Evolutionary conservation across 495 filamentous ascomycete genomes (phyloP).

Genomic region (Pseudotulostoma volvatum): DNA sequence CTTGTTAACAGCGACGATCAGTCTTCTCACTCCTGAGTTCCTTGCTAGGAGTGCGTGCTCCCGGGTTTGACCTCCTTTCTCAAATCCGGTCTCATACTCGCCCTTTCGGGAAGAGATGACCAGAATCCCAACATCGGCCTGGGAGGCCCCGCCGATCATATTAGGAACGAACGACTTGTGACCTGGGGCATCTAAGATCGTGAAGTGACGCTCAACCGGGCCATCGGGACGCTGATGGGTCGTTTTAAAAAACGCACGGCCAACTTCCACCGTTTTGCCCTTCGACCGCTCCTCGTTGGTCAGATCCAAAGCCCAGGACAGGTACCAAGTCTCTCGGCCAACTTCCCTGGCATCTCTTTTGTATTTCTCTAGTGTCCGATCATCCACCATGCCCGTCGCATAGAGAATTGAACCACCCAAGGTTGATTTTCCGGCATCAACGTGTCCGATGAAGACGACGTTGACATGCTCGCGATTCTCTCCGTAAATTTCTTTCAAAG

Average conservation of each 20-base stretch:
- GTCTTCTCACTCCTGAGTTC: slow-evolving; percentile 93
- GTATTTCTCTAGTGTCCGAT: slow-evolving; percentile 95
- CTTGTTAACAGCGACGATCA: slow-evolving; percentile 90
- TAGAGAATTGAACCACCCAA: slow-evolving; percentile 86
- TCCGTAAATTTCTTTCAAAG: slow-evolving; percentile 88
- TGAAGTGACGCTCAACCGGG: slow-evolving; percentile 42
- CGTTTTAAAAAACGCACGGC: slow-evolving; percentile 90
- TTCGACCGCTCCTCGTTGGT: slow-evolving; percentile 92
- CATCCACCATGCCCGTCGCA: slow-evolving; percentile 94
- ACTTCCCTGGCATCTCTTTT: slow-evolving; percentile 91
- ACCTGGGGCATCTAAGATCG: slow-evolving; percentile 88
- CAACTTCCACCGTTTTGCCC: slow-evolving; percentile 97
- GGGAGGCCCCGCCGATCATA: slow-evolving; percentile 94
- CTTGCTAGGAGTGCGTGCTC: slow-evolving; percentile 95
- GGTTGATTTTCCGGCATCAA: slow-evolving; percentile 94
- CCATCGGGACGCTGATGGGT: slow-evolving; percentile 42
- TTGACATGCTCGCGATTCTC: slow-evolving; percentile 85
- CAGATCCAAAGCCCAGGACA: slow-evolving; percentile 93
- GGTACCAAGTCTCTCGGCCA: slow-evolving; percentile 95
- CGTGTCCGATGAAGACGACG: slow-evolving; percentile 95
- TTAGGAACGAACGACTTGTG: slow-evolving; percentile 93
- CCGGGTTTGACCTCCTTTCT: slow-evolving; percentile 92
- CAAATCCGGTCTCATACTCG: slow-evolving; percentile 99
- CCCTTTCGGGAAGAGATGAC: slow-evolving; percentile 96
- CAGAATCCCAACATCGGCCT: slow-evolving; percentile 88